Conservation (phyloP, 805 yeast species). For the Wickerhamomyces subpelliculosus region DNA sequence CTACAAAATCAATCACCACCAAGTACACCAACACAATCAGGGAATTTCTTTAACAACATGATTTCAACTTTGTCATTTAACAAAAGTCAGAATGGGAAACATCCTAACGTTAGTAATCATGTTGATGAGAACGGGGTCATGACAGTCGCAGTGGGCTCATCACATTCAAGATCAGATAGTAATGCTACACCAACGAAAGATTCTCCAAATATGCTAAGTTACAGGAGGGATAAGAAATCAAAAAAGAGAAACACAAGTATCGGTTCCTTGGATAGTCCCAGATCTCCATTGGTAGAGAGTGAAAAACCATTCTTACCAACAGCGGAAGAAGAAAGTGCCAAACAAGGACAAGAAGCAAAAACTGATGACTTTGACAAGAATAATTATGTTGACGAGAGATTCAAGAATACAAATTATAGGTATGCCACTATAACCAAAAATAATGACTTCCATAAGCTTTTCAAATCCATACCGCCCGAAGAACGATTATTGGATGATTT, state of each 20-base stretch:
- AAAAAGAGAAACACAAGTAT: constrained; percentile 13
- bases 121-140: not conserved
- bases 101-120: not conserved
- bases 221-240: constrained; percentile 10
- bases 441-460: constrained; percentile 70
- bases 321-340: too few relatives aligned
- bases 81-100: not conserved
- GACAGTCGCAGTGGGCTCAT: not conserved
- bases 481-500: constrained; percentile 82
- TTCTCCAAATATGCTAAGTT: constrained; percentile 22
- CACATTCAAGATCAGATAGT: not conserved
- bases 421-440: constrained; percentile 62
- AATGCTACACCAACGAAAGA: constrained; percentile 3
- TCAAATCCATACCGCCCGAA: constrained; percentile 56
- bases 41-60: constrained; percentile 16
- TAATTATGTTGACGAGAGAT: constrained; percentile 52
- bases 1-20: constrained; percentile 10
- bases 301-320: constrained; percentile 6
- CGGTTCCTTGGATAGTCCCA: constrained; percentile 10
- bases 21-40: constrained; percentile 11
- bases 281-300: constrained; percentile 17
- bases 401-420: constrained; percentile 48
- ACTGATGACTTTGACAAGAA: constrained; percentile 23
- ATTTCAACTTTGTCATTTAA: constrained; percentile 5
- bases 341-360: not conserved